phyloP scores from a whole-genome alignment of 257 asterid genomes.

The Petunia axillaris region DNA sequence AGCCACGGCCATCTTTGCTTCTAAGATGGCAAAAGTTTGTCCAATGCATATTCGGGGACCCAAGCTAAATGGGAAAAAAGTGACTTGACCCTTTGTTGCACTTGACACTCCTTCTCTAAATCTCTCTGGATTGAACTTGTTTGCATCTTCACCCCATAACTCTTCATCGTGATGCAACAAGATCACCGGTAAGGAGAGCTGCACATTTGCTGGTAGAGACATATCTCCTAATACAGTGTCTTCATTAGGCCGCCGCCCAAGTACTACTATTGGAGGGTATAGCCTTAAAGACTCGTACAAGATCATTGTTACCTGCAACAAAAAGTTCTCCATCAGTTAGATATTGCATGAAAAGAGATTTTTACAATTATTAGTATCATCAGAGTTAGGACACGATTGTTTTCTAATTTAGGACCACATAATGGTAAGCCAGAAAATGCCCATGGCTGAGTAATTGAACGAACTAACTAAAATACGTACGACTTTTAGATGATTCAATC shows the following conservation, averaged over 20 bases:
- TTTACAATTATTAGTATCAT: not conserved
- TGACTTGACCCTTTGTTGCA: constrained; percentile 37
- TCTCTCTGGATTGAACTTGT: constrained; percentile 41
- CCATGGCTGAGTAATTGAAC: not conserved
- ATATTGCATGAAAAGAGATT: too few species aligned
- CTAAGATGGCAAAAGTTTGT: constrained; percentile 35
- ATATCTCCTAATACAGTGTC: constrained; percentile 32
- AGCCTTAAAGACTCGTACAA: constrained; percentile 36
- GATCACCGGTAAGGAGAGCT: constrained; percentile 29
- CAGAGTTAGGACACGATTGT: too few species aligned
- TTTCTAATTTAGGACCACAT: not conserved
- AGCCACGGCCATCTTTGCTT: constrained; percentile 36
- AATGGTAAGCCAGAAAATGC: not conserved
- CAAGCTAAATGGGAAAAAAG: constrained; percentile 36
- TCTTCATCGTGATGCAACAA: constrained; percentile 34
- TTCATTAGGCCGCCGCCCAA: constrained; percentile 6
- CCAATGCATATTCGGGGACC: constrained; percentile 41
- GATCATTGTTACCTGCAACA: constrained; percentile 41
- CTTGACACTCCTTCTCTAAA: constrained; percentile 36
- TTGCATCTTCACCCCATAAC: constrained; percentile 45
- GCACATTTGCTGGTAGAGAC: constrained; percentile 27
- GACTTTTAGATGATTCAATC: constrained; percentile 37
- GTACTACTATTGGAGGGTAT: constrained; percentile 34
- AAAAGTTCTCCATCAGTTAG: not conserved
- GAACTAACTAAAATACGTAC: constrained; percentile 30